phyloP scores from a whole-genome alignment of 345 rosid species.

The Passiflora organensis region DNA sequence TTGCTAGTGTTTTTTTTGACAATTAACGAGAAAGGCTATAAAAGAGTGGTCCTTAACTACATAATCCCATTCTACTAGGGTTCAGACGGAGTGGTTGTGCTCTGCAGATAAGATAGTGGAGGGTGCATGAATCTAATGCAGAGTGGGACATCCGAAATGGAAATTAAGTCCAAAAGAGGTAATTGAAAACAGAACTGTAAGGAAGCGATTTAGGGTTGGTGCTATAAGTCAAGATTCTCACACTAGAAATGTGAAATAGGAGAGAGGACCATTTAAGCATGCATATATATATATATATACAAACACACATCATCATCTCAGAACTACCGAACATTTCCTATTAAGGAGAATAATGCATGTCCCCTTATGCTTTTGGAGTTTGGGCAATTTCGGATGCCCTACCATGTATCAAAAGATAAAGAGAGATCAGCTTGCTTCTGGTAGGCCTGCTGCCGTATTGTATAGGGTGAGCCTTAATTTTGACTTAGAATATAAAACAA shows the following conservation, averaged over 20 bases:
- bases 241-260: constrained; percentile 22
- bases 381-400: constrained; percentile 43
- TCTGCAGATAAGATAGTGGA: constrained; percentile 5
- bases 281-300: constrained; percentile 5
- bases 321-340: constrained; percentile 19
- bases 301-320: constrained; percentile 23
- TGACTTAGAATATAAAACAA: too few species aligned
- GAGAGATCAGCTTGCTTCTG: neutral
- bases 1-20: constrained; percentile 10
- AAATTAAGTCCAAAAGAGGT: neutral
- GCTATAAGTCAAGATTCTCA: constrained; percentile 57
- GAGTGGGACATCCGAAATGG: neutral
- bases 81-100: constrained; percentile 10
- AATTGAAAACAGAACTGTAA: neutral
- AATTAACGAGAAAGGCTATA: constrained; percentile 9
- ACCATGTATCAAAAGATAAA: neutral
- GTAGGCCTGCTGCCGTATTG: too few species aligned
- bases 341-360: constrained; percentile 36
- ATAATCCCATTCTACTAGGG: neutral
- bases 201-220: constrained; percentile 7
- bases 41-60: constrained; percentile 2
- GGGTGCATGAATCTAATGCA: neutral
- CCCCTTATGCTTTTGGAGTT: constrained; percentile 26
- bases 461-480: too few species aligned
- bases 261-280: constrained; percentile 23